Percentiles rank a stretch among this genome's conserved stretches.
phyloP scores from a whole-genome alignment of 208 protist species.

The Porcisia deanei region DNA sequence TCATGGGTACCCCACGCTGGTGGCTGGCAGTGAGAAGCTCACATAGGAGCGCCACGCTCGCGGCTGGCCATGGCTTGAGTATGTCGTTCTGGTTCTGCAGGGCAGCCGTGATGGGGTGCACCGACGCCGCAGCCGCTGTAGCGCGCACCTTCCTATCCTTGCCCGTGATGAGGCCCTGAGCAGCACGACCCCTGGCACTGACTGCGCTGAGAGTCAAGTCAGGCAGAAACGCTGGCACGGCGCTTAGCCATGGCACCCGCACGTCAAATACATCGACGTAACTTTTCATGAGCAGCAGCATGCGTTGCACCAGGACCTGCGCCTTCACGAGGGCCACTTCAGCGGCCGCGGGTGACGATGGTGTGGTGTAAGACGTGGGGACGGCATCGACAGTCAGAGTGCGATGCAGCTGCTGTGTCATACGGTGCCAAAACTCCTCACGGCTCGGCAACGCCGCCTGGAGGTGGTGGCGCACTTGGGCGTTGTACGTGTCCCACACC shows the following conservation, averaged over 20 bases:
- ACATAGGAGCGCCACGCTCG: conserved; percentile 66
- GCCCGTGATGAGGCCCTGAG: neutral
- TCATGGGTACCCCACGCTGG: conserved; percentile 67
- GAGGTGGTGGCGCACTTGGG: conserved; percentile 63
- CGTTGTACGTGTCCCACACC: conserved; percentile 74
- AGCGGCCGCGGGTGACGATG: conserved; percentile 1
- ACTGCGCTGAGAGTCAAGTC: conserved; percentile 26
- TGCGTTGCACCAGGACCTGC: conserved; percentile 71
- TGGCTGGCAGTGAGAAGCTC: conserved; percentile 69
- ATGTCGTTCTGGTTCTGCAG: conserved; percentile 48
- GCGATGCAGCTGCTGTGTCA: conserved; percentile 88
- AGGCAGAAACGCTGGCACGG: conserved; percentile 62
- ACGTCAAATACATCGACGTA: conserved; percentile 83
- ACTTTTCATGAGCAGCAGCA: conserved; percentile 76
- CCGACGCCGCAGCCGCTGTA: neutral
- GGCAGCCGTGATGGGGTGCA: conserved; percentile 44
- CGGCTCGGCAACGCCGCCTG: conserved; percentile 66
- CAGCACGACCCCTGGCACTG: neutral
- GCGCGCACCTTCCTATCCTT: neutral
- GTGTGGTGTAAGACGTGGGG: neutral
- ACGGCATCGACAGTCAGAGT: conserved; percentile 26
- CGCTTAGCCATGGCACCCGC: conserved; percentile 78
- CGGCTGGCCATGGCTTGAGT: conserved; percentile 34
- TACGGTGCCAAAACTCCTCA: conserved; percentile 92
- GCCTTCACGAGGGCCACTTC: conserved; percentile 34